Conservation (phyloP, 495 filamentous ascomycete genomes). For the Bacidia gigantensis region DNA sequence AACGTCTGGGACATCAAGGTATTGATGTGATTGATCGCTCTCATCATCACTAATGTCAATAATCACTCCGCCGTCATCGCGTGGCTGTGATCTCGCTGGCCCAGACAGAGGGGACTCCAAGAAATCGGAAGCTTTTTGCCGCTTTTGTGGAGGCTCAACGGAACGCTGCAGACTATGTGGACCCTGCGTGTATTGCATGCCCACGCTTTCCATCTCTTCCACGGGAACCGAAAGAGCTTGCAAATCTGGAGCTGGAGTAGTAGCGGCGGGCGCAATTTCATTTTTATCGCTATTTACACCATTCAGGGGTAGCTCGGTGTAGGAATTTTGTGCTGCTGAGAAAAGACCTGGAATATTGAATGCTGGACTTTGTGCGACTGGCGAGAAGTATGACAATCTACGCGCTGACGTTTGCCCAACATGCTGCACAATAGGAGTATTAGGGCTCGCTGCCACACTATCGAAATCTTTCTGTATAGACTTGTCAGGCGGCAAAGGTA, state of each 20-base stretch:
- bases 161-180: too few relatives aligned
- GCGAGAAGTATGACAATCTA: conserved; percentile 17
- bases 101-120: conserved; percentile 35
- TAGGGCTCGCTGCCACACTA: background rate
- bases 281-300: background rate
- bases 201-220: background rate
- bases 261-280: too few relatives aligned
- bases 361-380: conserved; percentile 13
- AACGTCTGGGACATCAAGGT: conserved; percentile 26
- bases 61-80: conserved; percentile 26
- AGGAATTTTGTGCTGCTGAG: conserved; percentile 25
- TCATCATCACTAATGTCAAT: conserved; percentile 74
- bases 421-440: background rate
- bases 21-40: conserved; percentile 30
- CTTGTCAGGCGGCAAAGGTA: background rate
- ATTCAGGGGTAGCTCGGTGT: background rate
- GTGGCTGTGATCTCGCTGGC: conserved; percentile 52
- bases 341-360: conserved; percentile 40
- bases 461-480: background rate
- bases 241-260: too few relatives aligned
- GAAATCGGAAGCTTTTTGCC: conserved; percentile 78
- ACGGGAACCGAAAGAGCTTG: too few relatives aligned
- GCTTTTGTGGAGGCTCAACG: conserved; percentile 37
- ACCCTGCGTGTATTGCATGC: too few relatives aligned
- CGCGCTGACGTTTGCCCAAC: background rate